Percentiles rank a stretch among this genome's conserved stretches.
phyloP scores from a whole-genome alignment of 192 early-diverging fungal genomes.

The Hyaloraphidium curvatum region DNA sequence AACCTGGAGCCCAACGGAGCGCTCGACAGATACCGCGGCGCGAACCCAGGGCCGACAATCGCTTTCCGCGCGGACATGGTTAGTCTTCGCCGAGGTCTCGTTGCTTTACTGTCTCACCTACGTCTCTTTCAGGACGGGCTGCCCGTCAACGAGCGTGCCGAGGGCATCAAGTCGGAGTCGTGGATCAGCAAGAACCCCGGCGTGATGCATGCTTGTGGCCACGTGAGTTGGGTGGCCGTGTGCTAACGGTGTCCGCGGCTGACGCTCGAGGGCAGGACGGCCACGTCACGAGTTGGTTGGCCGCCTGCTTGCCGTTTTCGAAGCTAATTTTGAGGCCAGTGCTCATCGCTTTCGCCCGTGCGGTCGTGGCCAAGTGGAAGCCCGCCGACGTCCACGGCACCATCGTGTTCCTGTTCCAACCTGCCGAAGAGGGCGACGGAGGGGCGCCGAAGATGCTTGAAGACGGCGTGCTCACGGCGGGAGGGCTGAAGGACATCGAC shows the following conservation, averaged over 20 bases:
- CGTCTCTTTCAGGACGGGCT: neutral
- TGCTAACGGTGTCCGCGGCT: neutral
- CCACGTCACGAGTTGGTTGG: too few species aligned
- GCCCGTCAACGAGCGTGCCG: neutral
- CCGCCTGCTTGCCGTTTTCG: neutral
- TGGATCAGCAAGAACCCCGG: conserved; percentile 1
- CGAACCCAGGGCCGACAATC: neutral
- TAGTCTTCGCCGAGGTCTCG: neutral
- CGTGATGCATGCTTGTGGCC: conserved; percentile 1
- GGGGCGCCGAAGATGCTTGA: conserved; percentile 1
- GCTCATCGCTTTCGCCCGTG: neutral
- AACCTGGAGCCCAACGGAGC: neutral
- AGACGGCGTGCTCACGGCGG: neutral
- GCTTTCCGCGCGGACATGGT: conserved; percentile 2
- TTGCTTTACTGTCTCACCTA: neutral
- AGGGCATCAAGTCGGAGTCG: neutral
- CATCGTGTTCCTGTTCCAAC: neutral
- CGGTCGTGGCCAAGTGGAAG: neutral
- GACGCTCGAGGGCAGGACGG: neutral
- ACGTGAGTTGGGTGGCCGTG: neutral
- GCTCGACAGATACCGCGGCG: neutral
- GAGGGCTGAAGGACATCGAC: conserved; percentile 1
- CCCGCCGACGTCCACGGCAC: neutral
- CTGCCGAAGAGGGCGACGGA: conserved; percentile 1
- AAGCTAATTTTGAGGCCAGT: neutral